Evolutionary conservation across 1,284 basidiomycete genomes (phyloP).

Genomic region (Apiotrichum mycotoxinovorans): DNA sequence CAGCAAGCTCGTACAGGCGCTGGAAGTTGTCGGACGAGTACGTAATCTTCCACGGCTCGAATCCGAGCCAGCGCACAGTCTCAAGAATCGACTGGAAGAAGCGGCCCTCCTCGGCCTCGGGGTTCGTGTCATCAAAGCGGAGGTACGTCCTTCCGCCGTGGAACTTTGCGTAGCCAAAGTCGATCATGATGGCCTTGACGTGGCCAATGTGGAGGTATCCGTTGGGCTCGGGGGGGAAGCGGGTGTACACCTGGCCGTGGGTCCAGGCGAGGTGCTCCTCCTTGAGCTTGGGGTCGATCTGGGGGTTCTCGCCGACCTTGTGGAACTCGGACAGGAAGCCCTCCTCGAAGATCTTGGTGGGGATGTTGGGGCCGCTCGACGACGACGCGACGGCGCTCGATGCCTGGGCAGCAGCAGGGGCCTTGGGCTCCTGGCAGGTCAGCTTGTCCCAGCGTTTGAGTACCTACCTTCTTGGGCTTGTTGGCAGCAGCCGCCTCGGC

Average conservation of each 20-base stretch:
- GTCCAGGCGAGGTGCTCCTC: slow-evolving; percentile 79
- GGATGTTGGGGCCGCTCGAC: slow-evolving; percentile 35
- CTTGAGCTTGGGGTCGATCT: slow-evolving; percentile 72
- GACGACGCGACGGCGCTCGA: slow-evolving; percentile 44
- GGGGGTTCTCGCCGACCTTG: slow-evolving; percentile 90
- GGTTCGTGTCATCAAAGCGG: slow-evolving; percentile 95
- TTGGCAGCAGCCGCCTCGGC: slow-evolving; percentile 60
- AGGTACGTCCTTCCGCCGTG: slow-evolving; percentile 88
- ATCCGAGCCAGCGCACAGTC: slow-evolving; percentile 94
- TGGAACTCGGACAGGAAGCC: slow-evolving; percentile 93
- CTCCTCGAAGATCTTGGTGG: slow-evolving; percentile 76
- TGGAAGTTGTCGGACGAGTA: slow-evolving; percentile 99
- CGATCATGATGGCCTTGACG: slow-evolving; percentile 96
- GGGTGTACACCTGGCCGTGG: slow-evolving; percentile 81
- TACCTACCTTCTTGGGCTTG: slow-evolving; percentile 58
- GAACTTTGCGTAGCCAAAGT: slow-evolving; percentile 95
- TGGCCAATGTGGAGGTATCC: slow-evolving; percentile 95
- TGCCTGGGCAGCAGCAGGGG: slow-evolving; percentile 41
- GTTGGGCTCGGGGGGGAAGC: slow-evolving; percentile 98
- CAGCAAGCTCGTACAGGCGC: slow-evolving; percentile 78
- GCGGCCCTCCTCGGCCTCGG: slow-evolving; percentile 90
- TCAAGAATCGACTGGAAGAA: slow-evolving; percentile 98
- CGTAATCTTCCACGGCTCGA: slow-evolving; percentile 97
- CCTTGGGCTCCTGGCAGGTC: slow-evolving; percentile 54
- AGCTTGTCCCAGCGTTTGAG: neutral